These are phyloP conservation scores for Nadsonia fulvescens DNA, from an alignment of 805 yeast species.

Conservation along the genomic window DNA sequence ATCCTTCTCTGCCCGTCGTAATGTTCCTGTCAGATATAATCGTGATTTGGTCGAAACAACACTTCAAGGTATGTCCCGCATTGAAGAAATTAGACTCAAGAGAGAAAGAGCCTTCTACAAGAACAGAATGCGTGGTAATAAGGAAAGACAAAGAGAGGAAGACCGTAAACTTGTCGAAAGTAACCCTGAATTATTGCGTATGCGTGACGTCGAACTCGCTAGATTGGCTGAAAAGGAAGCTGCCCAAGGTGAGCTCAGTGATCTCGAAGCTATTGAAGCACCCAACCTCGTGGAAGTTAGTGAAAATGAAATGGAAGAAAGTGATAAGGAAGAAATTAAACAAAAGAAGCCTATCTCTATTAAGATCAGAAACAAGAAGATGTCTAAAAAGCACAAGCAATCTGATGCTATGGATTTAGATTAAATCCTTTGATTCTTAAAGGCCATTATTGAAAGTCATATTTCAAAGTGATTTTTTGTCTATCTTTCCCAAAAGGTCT, in stretches of 20 bases:
- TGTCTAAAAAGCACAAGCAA: conserved; percentile 29
- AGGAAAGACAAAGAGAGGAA: conserved; percentile 63
- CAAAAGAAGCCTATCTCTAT: conserved; percentile 27
- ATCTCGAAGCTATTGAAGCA: too few species aligned
- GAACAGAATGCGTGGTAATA: conserved; percentile 98
- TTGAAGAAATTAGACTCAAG: conserved; percentile 87
- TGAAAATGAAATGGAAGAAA: conserved; percentile 30
- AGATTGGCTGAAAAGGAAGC: conserved; percentile 40
- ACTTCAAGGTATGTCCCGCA: conserved; percentile 84
- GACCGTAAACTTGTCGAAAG: conserved; percentile 80
- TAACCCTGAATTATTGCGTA: conserved; percentile 74
- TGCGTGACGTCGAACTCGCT: conserved; percentile 84
- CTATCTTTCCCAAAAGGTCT: too few species aligned
- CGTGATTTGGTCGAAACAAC: conserved; percentile 92
- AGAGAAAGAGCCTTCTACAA: conserved; percentile 97
- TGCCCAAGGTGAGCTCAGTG: conserved; percentile 30
- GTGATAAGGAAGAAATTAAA: conserved; percentile 24
- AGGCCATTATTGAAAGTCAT: too few species aligned
- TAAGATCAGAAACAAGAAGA: conserved; percentile 45
- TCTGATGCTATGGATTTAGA: conserved; percentile 5
- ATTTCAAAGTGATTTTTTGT: too few species aligned
- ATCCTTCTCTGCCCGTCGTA: conserved; percentile 93
- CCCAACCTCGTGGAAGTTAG: too few species aligned
- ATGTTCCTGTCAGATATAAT: conserved; percentile 94
- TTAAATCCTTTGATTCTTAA: conserved; percentile 1